These are phyloP conservation scores for Gynandropsis gynandra DNA, from an alignment of 345 rosid species.

Conservation along the genomic window DNA sequence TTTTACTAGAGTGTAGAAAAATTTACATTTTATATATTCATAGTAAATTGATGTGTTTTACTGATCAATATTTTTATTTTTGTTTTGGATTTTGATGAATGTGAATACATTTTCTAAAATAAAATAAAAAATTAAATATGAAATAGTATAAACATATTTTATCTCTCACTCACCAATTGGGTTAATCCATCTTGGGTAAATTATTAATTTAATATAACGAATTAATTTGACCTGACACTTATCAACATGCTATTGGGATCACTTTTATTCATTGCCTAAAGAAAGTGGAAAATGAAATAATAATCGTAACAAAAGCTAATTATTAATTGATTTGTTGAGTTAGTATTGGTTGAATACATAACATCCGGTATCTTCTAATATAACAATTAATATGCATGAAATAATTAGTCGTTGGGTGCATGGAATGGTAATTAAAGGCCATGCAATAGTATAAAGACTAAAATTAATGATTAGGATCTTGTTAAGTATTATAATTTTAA, in stretches of 20 bases:
- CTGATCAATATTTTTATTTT: no score
- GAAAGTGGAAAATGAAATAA: constrained; percentile 1
- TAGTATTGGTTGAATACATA: constrained; percentile 22
- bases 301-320: constrained; percentile 8
- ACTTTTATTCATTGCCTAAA: constrained; percentile 1
- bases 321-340: constrained; percentile 24
- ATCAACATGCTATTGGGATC: background rate
- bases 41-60: no score
- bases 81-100: no score
- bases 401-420: constrained; percentile 31
- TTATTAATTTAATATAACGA: background rate
- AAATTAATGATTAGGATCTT: constrained; percentile 1
- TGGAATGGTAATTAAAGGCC: constrained; percentile 25
- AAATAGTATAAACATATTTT: background rate
- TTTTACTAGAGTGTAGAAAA: no score
- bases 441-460: constrained; percentile 24
- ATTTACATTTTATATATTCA: no score
- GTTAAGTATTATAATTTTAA: constrained; percentile 23
- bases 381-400: constrained; percentile 18
- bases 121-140: no score
- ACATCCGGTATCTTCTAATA: constrained; percentile 19
- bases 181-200: background rate
- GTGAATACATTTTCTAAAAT: no score
- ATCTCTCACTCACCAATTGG: no score
- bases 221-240: background rate